Percentiles rank a stretch among this genome's conserved stretches.
Conservation (phyloP, 805 yeast genomes). For the Saturnispora quitensis region DNA sequence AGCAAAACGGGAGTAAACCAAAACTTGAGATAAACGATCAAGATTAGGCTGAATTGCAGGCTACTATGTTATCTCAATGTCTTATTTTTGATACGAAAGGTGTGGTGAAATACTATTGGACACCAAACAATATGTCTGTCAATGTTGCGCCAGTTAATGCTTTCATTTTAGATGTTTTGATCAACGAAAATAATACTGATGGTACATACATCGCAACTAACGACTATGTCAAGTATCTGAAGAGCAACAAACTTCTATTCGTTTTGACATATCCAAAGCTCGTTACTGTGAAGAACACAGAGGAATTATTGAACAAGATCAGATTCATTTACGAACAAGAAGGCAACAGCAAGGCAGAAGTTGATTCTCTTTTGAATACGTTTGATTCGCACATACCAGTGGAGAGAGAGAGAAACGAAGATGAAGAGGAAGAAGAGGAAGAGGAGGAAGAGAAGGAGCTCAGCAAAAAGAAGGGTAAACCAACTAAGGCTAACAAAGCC, state of each 20-base stretch:
- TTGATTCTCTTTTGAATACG: background rate
- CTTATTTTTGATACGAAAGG: constrained; percentile 3
- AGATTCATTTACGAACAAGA: constrained; percentile 18
- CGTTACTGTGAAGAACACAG: constrained; percentile 23
- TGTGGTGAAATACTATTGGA: constrained; percentile 1
- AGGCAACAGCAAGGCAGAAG: background rate
- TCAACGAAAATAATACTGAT: constrained; percentile 29
- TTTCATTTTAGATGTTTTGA: constrained; percentile 40
- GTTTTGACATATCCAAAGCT: constrained; percentile 35
- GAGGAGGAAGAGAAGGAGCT: background rate
- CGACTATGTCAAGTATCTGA: background rate
- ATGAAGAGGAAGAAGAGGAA: constrained; percentile 3
- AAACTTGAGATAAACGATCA: background rate
- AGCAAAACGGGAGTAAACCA: background rate
- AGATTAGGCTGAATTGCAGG: background rate
- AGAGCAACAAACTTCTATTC: constrained; percentile 25
- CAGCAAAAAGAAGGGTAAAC: constrained; percentile 18
- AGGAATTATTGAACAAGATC: constrained; percentile 22
- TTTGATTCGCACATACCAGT: constrained; percentile 7
- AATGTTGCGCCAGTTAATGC: constrained; percentile 24
- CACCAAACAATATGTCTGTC: background rate
- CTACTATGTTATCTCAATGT: constrained; percentile 5
- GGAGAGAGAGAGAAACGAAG: constrained; percentile 18
- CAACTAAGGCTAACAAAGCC: constrained; percentile 1
- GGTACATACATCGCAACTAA: constrained; percentile 13